Conservation (phyloP, 2,329 filamentous ascomycete species). For the Microdochium bolleyi region DNA sequence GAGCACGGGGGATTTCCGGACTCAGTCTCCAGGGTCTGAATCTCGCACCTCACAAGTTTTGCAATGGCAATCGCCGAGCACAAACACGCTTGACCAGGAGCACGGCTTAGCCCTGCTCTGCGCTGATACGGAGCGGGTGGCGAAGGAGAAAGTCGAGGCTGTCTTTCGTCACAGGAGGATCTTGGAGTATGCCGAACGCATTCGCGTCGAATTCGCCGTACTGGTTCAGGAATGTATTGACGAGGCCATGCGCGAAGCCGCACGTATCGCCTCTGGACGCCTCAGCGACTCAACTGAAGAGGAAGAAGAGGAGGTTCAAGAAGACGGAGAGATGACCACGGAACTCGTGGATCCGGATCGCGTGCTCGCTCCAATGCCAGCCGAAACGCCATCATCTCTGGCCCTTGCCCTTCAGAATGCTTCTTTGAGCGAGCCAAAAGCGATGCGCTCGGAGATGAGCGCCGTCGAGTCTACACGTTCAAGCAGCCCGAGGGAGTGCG, state of each 20-base stretch:
- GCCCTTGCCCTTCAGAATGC: slow-evolving; percentile 44
- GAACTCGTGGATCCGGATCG: slow-evolving; percentile 26
- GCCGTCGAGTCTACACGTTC: slow-evolving; percentile 72
- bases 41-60: slow-evolving; percentile 88
- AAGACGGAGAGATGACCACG: slow-evolving; percentile 29
- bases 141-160: slow-evolving; percentile 84
- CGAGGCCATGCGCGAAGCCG: slow-evolving; percentile 82
- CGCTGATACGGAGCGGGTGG: slow-evolving; percentile 77
- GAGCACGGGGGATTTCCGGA: slow-evolving; percentile 69
- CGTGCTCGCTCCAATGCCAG: slow-evolving; percentile 49
- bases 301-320: slow-evolving; percentile 43
- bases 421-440: slow-evolving; percentile 28
- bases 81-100: slow-evolving; percentile 86
- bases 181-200: slow-evolving; percentile 91
- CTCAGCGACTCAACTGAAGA: slow-evolving; percentile 68
- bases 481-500: slow-evolving; percentile 83
- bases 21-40: slow-evolving; percentile 92
- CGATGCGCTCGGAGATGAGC: slow-evolving; percentile 42
- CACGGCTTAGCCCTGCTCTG: slow-evolving; percentile 83
- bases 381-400: slow-evolving; percentile 49
- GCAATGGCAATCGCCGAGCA: slow-evolving; percentile 93
- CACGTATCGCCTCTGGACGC: slow-evolving; percentile 76
- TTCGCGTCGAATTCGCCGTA: slow-evolving; percentile 86
- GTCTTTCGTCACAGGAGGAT: slow-evolving; percentile 87
- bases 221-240: slow-evolving; percentile 94